Conservation (phyloP, 2,329 filamentous ascomycete genomes). For the Coniella lustricola region DNA sequence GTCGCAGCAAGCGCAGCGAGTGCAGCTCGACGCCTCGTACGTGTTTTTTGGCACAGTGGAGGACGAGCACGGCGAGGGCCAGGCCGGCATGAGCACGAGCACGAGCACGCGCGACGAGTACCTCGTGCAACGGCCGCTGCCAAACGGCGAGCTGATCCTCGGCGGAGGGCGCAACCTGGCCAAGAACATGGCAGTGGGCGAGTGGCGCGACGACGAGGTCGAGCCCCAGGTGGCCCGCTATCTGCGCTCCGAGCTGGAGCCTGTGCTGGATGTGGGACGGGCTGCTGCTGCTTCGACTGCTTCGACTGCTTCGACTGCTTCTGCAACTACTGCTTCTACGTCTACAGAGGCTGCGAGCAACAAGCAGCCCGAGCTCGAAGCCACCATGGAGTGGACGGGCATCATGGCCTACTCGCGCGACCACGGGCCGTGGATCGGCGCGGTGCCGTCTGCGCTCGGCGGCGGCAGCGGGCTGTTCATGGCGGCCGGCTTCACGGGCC, state of each 20-base stretch:
- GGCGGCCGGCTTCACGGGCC: conserved; percentile 62
- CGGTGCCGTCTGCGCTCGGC: conserved; percentile 46
- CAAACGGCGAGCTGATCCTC: conserved; percentile 56
- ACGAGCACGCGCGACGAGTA: conserved; percentile 64
- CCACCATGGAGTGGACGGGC: conserved; percentile 65
- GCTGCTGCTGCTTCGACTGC: too few species aligned
- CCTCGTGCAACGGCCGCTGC: conserved; percentile 60
- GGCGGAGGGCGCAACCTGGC: conserved; percentile 61
- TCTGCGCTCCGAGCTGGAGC: conserved; percentile 40
- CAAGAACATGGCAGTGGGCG: conserved; percentile 34
- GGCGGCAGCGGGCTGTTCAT: conserved; percentile 54
- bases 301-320: too few species aligned
- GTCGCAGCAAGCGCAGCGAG: neutral
- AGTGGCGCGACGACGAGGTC: conserved; percentile 29
- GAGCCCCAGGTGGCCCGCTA: conserved; percentile 43
- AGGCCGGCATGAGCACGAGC: too few species aligned
- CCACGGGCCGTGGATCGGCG: conserved; percentile 62
- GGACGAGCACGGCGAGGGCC: conserved; percentile 13
- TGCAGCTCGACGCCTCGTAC: conserved; percentile 50
- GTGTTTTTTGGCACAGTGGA: conserved; percentile 46
- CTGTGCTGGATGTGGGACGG: conserved; percentile 34
- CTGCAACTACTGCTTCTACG: too few species aligned
- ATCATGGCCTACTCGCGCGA: conserved; percentile 74
- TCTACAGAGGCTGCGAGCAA: too few species aligned
- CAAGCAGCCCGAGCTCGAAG: conserved; percentile 32